Conservation (phyloP, 345 rosid species). For the Aethionema arabicum region DNA sequence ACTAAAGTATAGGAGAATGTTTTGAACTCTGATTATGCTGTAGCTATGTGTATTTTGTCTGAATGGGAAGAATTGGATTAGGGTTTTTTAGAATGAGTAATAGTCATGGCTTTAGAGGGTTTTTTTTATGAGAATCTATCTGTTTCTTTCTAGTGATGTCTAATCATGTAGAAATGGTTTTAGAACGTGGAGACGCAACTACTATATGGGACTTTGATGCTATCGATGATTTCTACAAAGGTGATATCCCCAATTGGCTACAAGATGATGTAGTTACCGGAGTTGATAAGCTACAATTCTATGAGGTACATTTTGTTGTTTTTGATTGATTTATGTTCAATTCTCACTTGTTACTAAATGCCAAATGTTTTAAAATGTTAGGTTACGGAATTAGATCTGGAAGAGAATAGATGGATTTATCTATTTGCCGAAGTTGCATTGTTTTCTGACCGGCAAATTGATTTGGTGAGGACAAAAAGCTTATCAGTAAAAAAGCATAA, state of each 20-base stretch:
- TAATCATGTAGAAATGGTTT: background rate
- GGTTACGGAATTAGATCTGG: conserved; percentile 9
- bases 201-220: background rate
- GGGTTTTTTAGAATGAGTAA: background rate
- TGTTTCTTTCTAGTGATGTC: no score
- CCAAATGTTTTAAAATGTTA: background rate
- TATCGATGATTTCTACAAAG: conserved; percentile 16
- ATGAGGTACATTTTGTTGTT: conserved; percentile 7
- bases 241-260: conserved; percentile 11
- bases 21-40: no score
- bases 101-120: no score
- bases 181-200: background rate
- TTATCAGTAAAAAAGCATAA: background rate
- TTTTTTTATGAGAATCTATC: no score
- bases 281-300: conserved; percentile 5
- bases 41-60: no score
- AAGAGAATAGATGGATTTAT: conserved; percentile 16
- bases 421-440: conserved; percentile 22
- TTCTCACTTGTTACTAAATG: background rate
- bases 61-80: no score
- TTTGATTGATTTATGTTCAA: background rate
- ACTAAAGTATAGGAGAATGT: no score
- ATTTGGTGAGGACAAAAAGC: conserved; percentile 7
- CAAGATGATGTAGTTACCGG: background rate
- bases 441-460: background rate